Evolutionary conservation across 164 flowering plant genomes (phyloP).

Genomic region (Malania oleifera): DNA sequence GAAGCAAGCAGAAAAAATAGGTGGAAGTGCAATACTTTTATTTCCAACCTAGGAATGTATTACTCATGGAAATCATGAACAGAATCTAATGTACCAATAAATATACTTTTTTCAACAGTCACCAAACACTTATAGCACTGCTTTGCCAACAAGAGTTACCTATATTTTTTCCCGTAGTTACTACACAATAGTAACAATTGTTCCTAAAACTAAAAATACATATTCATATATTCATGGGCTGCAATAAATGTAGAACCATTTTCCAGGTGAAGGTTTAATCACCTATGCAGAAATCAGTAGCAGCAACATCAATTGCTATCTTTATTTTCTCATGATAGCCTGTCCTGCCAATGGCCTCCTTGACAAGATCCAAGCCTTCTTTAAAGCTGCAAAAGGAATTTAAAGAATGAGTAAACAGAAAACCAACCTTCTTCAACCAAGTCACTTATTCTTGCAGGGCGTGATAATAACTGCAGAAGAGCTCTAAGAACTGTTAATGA

Average conservation of each 20-base stretch:
- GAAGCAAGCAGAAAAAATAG: slow-evolving; percentile 7
- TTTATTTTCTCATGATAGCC: slow-evolving; percentile 75
- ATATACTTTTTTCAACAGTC: too few relatives aligned
- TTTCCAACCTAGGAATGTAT: too few relatives aligned
- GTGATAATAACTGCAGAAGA: neutral
- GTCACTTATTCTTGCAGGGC: neutral
- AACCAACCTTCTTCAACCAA: neutral
- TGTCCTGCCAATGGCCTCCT: slow-evolving; percentile 85
- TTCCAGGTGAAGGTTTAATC: slow-evolving; percentile 12
- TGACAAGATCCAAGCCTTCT: slow-evolving; percentile 86
- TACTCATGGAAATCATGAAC: too few relatives aligned
- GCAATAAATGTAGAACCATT: neutral
- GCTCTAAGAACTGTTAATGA: neutral
- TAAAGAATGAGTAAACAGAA: neutral
- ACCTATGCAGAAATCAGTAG: slow-evolving; percentile 94
- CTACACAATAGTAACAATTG: neutral
- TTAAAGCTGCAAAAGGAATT: slow-evolving; percentile 46
- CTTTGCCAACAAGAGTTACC: too few relatives aligned
- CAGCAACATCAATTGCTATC: slow-evolving; percentile 85
- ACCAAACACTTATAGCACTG: too few relatives aligned
- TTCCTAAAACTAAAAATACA: too few relatives aligned
- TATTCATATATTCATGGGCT: too few relatives aligned
- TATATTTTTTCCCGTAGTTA: neutral
- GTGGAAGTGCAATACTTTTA: too few relatives aligned
- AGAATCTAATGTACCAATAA: too few relatives aligned